Base-by-base conservation (phyloP, 495 filamentous ascomycete genomes). In the Aspergillus diversus region DNA sequence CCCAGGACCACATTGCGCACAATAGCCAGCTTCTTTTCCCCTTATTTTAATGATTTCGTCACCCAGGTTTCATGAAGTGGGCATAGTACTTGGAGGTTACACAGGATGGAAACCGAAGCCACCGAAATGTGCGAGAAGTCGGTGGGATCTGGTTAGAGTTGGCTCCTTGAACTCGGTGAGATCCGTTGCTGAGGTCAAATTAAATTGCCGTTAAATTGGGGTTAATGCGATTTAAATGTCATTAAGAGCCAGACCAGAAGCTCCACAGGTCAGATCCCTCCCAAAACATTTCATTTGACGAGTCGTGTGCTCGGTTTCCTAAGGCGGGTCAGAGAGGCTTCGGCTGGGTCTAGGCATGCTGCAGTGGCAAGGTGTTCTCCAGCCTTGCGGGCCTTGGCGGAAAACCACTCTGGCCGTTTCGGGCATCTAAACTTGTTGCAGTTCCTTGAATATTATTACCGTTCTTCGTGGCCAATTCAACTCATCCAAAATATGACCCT, bases 1-100 rank as follows among this genome's bases (percentile, higher is more conserved):
- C 34, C 33, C 59, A 59, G 5, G 52, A 54, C 64, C 67, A 63
- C 64, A 66, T 69, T 37, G 51, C 27, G 58, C 21, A 56, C 7
- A 9, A 27, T 11, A 50, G 47, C 7, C n/a, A 17, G 9, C n/a
- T 50, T 43, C 39, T 43, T 7, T 43, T 12, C 39, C n/a, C 39
- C 39, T 46, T 33, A 16, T 32, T 32, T 64, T 43, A 55, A 42
- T 34, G 32, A 48, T 32, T 6, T 33, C 16, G 31, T 50, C 50
- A 27, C 50, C 27, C 35, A 31, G 42, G 50, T 7, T 39, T 55
- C 39, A 61, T 55, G 47, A 15, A 34, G 12, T 27, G 47, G 3
- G 27, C 16, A 61, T 46, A 55, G 27, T 50, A 50, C 27, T 50
- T 27, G 31, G 39, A 34, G 39, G 35, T 61, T 54, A 53, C 59